Conservation (phyloP, 2,329 filamentous ascomycete species). For the Penicillium italicum region DNA sequence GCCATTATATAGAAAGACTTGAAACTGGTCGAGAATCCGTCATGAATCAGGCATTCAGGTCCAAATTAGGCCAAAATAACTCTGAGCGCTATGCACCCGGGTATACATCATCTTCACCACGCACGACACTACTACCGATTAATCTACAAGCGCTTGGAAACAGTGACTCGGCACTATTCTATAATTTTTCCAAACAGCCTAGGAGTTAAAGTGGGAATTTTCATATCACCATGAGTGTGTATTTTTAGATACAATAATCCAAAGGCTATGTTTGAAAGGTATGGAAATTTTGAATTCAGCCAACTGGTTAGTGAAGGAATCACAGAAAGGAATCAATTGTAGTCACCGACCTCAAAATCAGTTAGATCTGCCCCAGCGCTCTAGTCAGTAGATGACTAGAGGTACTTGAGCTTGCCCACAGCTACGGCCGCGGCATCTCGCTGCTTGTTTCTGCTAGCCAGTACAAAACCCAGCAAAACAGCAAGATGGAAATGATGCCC, state of each 20-base stretch:
- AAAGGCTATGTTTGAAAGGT: slow-evolving; percentile 26
- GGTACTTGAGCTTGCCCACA: background rate
- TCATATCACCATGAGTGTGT: background rate
- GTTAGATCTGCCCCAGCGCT: slow-evolving; percentile 25
- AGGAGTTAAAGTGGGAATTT: too few species aligned
- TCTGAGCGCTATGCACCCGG: too few species aligned
- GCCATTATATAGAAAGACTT: too few species aligned
- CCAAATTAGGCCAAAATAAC: too few species aligned
- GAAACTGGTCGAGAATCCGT: too few species aligned
- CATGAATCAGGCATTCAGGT: too few species aligned
- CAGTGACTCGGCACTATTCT: background rate
- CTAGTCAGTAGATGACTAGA: background rate
- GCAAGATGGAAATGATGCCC: background rate
- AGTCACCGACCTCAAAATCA: slow-evolving; percentile 27
- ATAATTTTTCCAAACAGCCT: background rate
- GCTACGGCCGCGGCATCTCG: slow-evolving; percentile 12
- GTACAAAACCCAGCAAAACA: slow-evolving; percentile 16
- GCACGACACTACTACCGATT: too few species aligned
- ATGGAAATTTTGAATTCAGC: slow-evolving; percentile 21
- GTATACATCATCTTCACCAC: too few species aligned
- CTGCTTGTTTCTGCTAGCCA: slow-evolving; percentile 20
- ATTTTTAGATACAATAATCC: background rate
- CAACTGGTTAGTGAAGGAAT: background rate
- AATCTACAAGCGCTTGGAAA: too few species aligned
- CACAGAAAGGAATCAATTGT: background rate